Conservation (phyloP, 2,329 filamentous ascomycete species). For the Fusarium tricinctum region DNA sequence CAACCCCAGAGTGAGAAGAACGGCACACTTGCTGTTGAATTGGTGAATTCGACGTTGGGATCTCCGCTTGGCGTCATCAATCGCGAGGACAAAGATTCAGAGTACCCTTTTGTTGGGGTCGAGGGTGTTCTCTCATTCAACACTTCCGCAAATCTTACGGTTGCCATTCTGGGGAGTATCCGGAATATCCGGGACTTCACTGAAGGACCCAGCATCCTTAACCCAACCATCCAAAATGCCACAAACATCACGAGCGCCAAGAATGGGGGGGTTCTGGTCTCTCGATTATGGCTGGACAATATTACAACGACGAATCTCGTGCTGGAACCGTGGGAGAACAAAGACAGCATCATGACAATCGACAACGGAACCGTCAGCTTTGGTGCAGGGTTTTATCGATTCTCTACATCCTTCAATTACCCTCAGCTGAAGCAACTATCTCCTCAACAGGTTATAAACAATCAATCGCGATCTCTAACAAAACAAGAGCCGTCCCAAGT, state of each 20-base stretch:
- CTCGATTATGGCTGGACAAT: conserved; percentile 73
- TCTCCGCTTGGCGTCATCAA: conserved; percentile 64
- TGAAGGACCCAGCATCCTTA: conserved; percentile 68
- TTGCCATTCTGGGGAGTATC: conserved; percentile 73
- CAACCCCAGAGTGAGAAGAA: conserved; percentile 66
- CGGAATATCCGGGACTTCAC: conserved; percentile 73
- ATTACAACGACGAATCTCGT: conserved; percentile 68
- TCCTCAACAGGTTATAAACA: conserved; percentile 64
- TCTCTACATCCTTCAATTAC: conserved; percentile 73
- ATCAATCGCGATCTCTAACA: conserved; percentile 61
- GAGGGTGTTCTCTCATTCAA: conserved; percentile 69
- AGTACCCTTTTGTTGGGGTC: conserved; percentile 65
- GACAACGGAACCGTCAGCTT: conserved; percentile 62
- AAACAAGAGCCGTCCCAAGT: conserved; percentile 46
- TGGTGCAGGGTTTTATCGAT: conserved; percentile 67
- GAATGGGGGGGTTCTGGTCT: conserved; percentile 62
- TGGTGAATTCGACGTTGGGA: conserved; percentile 64
- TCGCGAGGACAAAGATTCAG: conserved; percentile 38
- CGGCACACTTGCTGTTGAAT: conserved; percentile 65
- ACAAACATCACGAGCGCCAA: conserved; percentile 58
- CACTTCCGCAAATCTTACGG: conserved; percentile 66
- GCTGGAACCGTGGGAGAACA: conserved; percentile 57
- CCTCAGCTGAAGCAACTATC: conserved; percentile 70
- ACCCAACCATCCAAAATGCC: conserved; percentile 67
- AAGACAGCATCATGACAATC: conserved; percentile 48